Percentiles rank a stretch among this genome's conserved stretches.
These are phyloP conservation scores for Camelina sativa DNA, from an alignment of 345 rosid species.

Conservation along the genomic window DNA sequence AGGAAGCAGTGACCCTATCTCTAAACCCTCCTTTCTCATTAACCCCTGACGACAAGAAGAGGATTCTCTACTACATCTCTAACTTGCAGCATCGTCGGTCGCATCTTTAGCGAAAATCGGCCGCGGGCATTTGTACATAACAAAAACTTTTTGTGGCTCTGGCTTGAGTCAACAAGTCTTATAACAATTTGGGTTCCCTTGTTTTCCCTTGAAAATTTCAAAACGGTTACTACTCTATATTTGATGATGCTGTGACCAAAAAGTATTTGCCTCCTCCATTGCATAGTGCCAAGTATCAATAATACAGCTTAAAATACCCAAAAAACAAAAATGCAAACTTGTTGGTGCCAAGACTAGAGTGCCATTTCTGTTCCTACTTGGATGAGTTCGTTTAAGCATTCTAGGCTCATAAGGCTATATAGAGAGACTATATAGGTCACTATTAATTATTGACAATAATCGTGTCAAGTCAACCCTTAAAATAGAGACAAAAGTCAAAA, in stretches of 20 bases:
- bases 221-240: conserved; percentile 35
- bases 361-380: neutral
- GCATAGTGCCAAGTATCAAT: conserved; percentile 32
- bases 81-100: conserved; percentile 61
- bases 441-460: neutral
- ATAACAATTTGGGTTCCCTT: conserved; percentile 22
- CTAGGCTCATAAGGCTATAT: conserved; percentile 9
- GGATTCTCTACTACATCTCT: conserved; percentile 60
- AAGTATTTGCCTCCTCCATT: conserved; percentile 33
- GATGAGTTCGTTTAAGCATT: neutral
- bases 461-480: conserved; percentile 15
- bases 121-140: conserved; percentile 41
- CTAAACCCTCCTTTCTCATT: conserved; percentile 62
- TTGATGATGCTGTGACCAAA: conserved; percentile 28
- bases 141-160: conserved; percentile 26
- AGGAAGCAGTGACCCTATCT: conserved; percentile 68
- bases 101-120: conserved; percentile 42
- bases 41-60: conserved; percentile 53
- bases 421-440: neutral
- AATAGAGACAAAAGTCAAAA: conserved; percentile 31
- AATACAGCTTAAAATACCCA: conserved; percentile 11
- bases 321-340: neutral
- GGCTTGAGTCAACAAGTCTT: conserved; percentile 3
- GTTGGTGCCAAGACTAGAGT: neutral
- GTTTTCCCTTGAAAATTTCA: conserved; percentile 1